Base-by-base conservation (phyloP, 805 yeast species). In the Zygotorulaspora sp. region DNA sequence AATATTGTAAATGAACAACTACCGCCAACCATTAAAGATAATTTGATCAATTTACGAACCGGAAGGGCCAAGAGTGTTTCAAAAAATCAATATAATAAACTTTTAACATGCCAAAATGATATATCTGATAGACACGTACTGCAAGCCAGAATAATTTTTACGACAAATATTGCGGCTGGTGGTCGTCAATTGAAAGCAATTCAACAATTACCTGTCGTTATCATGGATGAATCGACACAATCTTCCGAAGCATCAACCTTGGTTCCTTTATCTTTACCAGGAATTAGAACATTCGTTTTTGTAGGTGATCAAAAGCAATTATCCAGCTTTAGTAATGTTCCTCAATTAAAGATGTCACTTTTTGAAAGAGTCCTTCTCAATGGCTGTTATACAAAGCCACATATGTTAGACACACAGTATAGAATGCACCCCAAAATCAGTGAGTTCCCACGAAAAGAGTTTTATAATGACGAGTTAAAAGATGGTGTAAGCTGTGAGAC, bases 151-250 rank as follows among this genome's bases (percentile, higher is more conserved):
- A 82, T 82, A 15, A 77, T 82, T 14, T 77, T 81, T 55, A 77
- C 88, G 1, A 82, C 89, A 1, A 77, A 83, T 2, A 84, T 80
- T 26, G 79, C 78, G 25, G 80, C 85, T 6, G 87, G 86, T 36
- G 83, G 83, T 2, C 71, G 75, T 29, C 77, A 74, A 48, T 61
- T 82, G 47, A 79, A 78, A 48, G 66, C 72, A 10, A 63, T 80
- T 7, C 65, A 68, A 25, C 72, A 68, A 46, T 57, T 73, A 45
- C 86, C 86, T 1, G 78, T 78, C 2, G 83, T 82, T 5, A 80
- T 82, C 21, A 78, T 82, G 83, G 89, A 82, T 63, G 89, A 82
- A 61, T 74, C 85, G 3, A 81, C 88, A 0, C 88, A 81, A 49
- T 78, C 88, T 0, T 77, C 86, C 0, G 90, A 82, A 47, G 83